These are phyloP conservation scores for Aspergillus ostianus DNA, from an alignment of 495 filamentous ascomycete species.

Conservation along the genomic window DNA sequence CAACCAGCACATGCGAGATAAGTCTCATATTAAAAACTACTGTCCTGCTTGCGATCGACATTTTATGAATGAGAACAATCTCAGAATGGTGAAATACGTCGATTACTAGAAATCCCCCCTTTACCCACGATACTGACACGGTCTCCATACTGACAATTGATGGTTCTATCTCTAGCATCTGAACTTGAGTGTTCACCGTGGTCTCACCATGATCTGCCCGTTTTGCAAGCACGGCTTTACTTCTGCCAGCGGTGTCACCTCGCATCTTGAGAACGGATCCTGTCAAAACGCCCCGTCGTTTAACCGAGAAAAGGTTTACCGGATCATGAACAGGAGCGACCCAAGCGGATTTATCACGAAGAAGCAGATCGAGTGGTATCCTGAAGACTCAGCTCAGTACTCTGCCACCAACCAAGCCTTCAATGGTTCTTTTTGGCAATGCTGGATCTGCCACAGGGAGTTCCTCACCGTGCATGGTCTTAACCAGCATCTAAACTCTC, in stretches of 20 bases:
- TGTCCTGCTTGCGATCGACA: slow-evolving; percentile 34
- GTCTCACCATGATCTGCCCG: slow-evolving; percentile 33
- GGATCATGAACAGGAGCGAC: slow-evolving; percentile 32
- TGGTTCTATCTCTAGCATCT: slow-evolving; percentile 33
- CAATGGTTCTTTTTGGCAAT: slow-evolving; percentile 43
- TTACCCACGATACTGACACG: neutral
- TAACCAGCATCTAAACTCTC: slow-evolving; percentile 38
- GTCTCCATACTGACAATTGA: slow-evolving; percentile 4
- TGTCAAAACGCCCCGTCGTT: slow-evolving; percentile 34
- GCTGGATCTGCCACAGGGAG: slow-evolving; percentile 43
- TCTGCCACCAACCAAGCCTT: slow-evolving; percentile 26
- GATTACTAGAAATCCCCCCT: neutral
- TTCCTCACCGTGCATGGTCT: slow-evolving; percentile 26
- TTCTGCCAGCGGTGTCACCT: slow-evolving; percentile 40
- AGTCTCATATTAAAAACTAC: slow-evolving; percentile 37
- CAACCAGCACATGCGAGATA: slow-evolving; percentile 38
- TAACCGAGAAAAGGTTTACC: slow-evolving; percentile 39
- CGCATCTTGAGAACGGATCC: slow-evolving; percentile 46
- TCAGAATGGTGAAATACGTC: slow-evolving; percentile 33
- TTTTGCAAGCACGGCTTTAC: slow-evolving; percentile 42
- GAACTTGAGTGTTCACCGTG: slow-evolving; percentile 40
- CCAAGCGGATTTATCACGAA: slow-evolving; percentile 39
- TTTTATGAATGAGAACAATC: slow-evolving; percentile 39
- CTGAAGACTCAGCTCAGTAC: slow-evolving; percentile 19
- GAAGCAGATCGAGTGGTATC: slow-evolving; percentile 36